Evolutionary conservation across 805 yeast genomes (phyloP).

Genomic region (Ogataea pignaliae): DNA sequence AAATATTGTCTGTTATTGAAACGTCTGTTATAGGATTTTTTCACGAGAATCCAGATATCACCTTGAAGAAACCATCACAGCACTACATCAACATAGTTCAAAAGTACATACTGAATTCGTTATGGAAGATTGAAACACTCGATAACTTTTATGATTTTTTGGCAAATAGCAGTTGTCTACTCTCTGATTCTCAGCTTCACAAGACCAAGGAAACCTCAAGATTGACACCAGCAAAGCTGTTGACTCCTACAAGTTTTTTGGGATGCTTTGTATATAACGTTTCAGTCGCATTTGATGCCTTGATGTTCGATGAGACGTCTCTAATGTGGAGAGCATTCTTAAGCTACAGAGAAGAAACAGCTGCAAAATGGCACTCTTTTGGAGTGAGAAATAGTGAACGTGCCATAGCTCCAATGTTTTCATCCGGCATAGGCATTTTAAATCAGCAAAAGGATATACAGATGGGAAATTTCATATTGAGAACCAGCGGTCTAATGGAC

Average conservation of each 20-base stretch:
- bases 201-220: constrained; percentile 7
- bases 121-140: constrained; percentile 46
- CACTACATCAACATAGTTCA: constrained; percentile 29
- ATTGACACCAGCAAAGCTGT: constrained; percentile 16
- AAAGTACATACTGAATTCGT: constrained; percentile 27
- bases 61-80: constrained; percentile 5
- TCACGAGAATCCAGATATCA: constrained; percentile 1
- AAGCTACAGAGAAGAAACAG: constrained; percentile 30
- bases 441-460: constrained; percentile 9
- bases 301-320: constrained; percentile 44
- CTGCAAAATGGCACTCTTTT: constrained; percentile 11
- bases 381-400: background rate
- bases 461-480: constrained; percentile 9
- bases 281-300: constrained; percentile 35
- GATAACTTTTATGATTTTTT: constrained; percentile 43
- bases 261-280: constrained; percentile 43
- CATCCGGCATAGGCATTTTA: constrained; percentile 1
- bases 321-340: constrained; percentile 39
- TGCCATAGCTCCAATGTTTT: background rate
- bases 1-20: constrained; percentile 15
- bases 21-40: constrained; percentile 9
- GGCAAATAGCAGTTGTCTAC: constrained; percentile 25
- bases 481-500: constrained; percentile 5
- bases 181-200: constrained; percentile 26
- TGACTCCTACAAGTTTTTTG: constrained; percentile 37